A percentile compares a stretch with the other conserved stretches of the same genome.
These are phyloP conservation scores for Casuarina cunninghamiana DNA, from an alignment of 306 rosid species.

Conservation along the genomic window DNA sequence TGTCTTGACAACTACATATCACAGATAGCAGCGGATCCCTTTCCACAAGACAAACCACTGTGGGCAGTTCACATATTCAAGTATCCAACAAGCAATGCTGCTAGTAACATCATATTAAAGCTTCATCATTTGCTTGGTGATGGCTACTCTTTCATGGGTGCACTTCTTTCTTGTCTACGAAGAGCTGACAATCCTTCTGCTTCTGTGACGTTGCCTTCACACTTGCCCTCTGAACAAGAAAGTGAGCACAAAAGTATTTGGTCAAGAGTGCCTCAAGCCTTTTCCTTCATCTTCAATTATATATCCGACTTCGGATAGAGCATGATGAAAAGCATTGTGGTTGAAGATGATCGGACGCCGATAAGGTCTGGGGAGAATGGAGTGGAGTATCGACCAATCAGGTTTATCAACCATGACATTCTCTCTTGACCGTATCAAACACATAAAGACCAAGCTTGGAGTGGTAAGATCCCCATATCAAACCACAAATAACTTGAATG, in stretches of 20 bases:
- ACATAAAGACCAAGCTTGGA: conserved; percentile 37
- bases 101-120: conserved; percentile 40
- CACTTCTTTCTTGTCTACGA: conserved; percentile 55
- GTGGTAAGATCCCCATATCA: conserved; percentile 40
- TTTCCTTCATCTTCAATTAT: conserved; percentile 14
- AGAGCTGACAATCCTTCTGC: conserved; percentile 47
- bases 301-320: conserved; percentile 45
- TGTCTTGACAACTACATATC: conserved; percentile 45
- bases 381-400: conserved; percentile 20
- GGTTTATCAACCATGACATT: conserved; percentile 33
- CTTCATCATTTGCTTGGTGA: conserved; percentile 66
- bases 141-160: conserved; percentile 60
- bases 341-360: conserved; percentile 52
- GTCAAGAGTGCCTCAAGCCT: conserved; percentile 13
- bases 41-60: conserved; percentile 43
- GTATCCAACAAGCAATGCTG: conserved; percentile 48
- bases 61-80: conserved; percentile 56
- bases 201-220: conserved; percentile 54
- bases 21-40: conserved; percentile 25
- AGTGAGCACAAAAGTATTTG: not conserved
- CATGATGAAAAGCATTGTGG: conserved; percentile 30
- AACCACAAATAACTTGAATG: too few relatives aligned
- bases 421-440: conserved; percentile 35
- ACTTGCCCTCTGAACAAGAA: not conserved
- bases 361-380: conserved; percentile 44